Percentiles rank a stretch among this genome's conserved stretches.
These are phyloP conservation scores for Lizanozyma gosingica DNA, from an alignment of 1,139 yeast species.

Conservation along the genomic window DNA sequence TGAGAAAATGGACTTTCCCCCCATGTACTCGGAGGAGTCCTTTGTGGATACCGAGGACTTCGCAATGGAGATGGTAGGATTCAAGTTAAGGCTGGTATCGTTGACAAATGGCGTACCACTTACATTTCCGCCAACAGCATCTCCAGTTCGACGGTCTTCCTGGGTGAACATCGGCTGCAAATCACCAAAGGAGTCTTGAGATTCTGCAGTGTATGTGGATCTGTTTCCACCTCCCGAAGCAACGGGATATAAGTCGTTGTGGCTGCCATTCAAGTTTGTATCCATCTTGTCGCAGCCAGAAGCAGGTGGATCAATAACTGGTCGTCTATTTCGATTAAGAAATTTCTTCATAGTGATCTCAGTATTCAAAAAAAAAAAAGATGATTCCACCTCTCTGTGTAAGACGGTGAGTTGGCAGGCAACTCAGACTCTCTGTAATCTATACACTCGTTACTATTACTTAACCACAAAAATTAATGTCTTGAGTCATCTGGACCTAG, in stretches of 20 bases:
- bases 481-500: too few species aligned
- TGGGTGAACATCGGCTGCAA: neutral
- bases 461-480: too few species aligned
- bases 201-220: neutral
- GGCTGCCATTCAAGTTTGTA: too few species aligned
- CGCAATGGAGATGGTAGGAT: neutral
- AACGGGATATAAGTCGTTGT: neutral
- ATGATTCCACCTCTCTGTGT: too few species aligned
- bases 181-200: neutral
- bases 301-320: conserved; percentile 10
- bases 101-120: neutral
- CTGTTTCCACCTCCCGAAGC: neutral
- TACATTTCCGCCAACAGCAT: neutral
- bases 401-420: too few species aligned
- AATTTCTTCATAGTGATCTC: neutral
- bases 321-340: neutral
- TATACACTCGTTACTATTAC: too few species aligned
- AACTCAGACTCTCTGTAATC: too few species aligned
- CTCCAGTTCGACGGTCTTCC: neutral
- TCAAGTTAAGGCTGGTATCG: neutral
- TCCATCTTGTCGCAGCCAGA: neutral
- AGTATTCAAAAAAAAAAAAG: too few species aligned
- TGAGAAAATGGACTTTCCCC: neutral
- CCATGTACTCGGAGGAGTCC: neutral
- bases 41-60: neutral